phyloP scores from a whole-genome alignment of 805 yeast genomes.

The Lachancea thermotolerans region DNA sequence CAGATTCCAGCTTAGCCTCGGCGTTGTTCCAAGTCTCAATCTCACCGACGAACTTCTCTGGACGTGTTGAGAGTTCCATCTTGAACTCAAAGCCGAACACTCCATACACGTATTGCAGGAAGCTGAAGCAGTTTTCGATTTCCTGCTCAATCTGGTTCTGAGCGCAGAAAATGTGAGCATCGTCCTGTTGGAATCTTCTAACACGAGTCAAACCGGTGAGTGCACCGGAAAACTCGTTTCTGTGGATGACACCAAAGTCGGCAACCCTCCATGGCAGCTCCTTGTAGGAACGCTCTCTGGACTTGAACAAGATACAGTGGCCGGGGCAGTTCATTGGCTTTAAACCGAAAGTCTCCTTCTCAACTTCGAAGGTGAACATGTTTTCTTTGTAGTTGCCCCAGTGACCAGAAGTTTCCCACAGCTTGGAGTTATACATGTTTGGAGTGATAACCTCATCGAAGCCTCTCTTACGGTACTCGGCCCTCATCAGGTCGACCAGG shows the following conservation, averaged over 20 bases:
- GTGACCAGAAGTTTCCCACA: conserved; percentile 99
- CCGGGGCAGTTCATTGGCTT: conserved; percentile 94
- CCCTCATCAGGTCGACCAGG: conserved; percentile 69
- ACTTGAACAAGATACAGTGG: conserved; percentile 87
- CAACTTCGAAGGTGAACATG: conserved; percentile 95
- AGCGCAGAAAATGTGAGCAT: conserved; percentile 96
- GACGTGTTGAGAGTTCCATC: conserved; percentile 96
- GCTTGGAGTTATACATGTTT: conserved; percentile 93
- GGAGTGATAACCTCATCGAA: conserved; percentile 98
- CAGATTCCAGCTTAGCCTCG: conserved; percentile 73
- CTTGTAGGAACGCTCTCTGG: conserved; percentile 91
- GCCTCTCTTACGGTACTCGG: conserved; percentile 87
- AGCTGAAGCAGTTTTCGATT: conserved; percentile 77
- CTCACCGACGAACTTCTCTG: conserved; percentile 94
- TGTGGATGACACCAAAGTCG: conserved; percentile 93
- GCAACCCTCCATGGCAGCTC: conserved; percentile 99
- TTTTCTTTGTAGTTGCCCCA: conserved; percentile 97
- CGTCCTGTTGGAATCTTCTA: conserved; percentile 98
- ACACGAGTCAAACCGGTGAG: conserved; percentile 93
- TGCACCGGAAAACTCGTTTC: conserved; percentile 96
- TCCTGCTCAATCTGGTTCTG: conserved; percentile 84
- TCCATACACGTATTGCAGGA: conserved; percentile 79
- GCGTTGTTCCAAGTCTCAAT: conserved; percentile 91
- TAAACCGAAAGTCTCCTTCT: conserved; percentile 89
- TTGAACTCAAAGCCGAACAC: conserved; percentile 90